Evolutionary conservation across 306 rosid genomes (phyloP), one percentile per base, ranked within the genome.

Genomic region (Prunus fruticosa): DNA sequence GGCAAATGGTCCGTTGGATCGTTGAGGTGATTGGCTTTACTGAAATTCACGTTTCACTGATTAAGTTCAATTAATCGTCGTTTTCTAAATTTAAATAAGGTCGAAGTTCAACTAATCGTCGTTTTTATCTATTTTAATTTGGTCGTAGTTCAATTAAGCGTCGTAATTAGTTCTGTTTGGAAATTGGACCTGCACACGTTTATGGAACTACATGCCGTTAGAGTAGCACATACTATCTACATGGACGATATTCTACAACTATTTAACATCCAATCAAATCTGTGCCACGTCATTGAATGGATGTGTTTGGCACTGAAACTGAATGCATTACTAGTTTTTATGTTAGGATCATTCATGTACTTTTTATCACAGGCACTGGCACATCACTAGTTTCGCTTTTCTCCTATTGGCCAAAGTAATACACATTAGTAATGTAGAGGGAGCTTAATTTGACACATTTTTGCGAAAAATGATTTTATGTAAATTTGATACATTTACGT

Each of bases 1-100:
- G 81, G 28, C 78, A 79, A 41, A 92, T 90, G 91, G 76, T 90
- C 80, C 89, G 84, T 52, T 95, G 99, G 98, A 92, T 95, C 23
- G 68, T 88, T 84, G 92, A 90, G 91, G 90, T 91, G 51, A 80
- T 72, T 87, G 68, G 38, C 23, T 51, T 41, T 32, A 6, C 49
- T 3, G n/a, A 69, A 11, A 14, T 14, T 65, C 47, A 38, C 60
- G 41, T 7, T 79, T 56, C 43, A n/a, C 50, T 13, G 22, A 60
- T 3, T 60, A 60, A 58, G 19, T 52, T 16, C 57, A 15, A 52
- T 52, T 60, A 10, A 11, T 3, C 62, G 27, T 56, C 20, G 9
- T 56, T n/a, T 10, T 56, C 20, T 56, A 1, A 11, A 5, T 9
- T 20, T 20, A 9, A 4, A 20, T 49, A 13, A 11, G 16, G 52